Conservation (phyloP, 441 rosid species). For the Euphorbia schlechtendalii region DNA sequence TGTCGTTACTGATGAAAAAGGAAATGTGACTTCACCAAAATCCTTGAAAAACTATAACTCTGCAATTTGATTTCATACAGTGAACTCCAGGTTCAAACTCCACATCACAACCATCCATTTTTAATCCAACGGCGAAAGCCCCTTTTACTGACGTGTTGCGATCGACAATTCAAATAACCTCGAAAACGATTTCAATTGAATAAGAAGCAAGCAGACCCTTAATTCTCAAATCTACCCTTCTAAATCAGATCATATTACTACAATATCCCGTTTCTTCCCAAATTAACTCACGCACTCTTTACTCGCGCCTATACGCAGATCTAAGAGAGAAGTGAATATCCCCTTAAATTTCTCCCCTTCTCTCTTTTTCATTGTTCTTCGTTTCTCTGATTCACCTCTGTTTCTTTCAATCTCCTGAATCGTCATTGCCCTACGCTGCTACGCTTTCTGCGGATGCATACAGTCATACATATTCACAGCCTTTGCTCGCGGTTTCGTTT, state of each 20-base stretch:
- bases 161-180: background rate
- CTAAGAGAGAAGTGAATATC: constrained; percentile 4
- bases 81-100: no score
- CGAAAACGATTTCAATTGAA: background rate
- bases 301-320: constrained; percentile 15
- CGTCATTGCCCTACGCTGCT: background rate
- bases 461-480: background rate
- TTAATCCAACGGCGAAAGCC: constrained; percentile 12
- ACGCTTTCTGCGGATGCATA: background rate
- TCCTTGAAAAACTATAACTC: no score
- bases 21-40: no score
- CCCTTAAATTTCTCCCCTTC: background rate
- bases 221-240: background rate
- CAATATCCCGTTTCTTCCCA: background rate
- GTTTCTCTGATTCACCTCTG: background rate
- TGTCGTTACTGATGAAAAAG: no score
- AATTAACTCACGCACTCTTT: background rate
- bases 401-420: background rate
- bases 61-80: no score
- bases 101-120: constrained; percentile 9
- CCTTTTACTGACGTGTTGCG: background rate
- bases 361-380: background rate
- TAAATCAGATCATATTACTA: background rate
- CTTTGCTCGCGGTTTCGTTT: constrained; percentile 11
- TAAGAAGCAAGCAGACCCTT: background rate